Percentiles rank a stretch among this genome's conserved stretches.
phyloP scores from a whole-genome alignment of 345 rosid genomes.

The Euphorbia tirucalli region DNA sequence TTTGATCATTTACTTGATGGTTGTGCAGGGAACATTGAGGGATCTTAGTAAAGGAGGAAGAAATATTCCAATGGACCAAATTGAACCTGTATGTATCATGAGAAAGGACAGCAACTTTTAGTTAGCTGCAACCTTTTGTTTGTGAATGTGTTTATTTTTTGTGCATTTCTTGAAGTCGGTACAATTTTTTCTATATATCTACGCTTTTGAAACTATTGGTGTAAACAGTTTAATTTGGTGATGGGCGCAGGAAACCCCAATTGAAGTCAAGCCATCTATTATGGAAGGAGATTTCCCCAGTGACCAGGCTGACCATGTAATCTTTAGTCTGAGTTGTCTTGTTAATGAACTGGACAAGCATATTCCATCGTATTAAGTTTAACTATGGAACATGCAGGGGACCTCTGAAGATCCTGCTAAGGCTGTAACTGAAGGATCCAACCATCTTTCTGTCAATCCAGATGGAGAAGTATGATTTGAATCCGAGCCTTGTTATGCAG shows the following conservation, averaged over 20 bases:
- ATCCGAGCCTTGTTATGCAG: conserved; percentile 12
- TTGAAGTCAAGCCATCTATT: conserved; percentile 50
- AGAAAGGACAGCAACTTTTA: conserved; percentile 9
- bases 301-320: conserved; percentile 44
- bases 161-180: too few species aligned
- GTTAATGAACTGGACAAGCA: not conserved
- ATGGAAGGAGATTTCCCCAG: conserved; percentile 43
- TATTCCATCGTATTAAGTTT: conserved; percentile 21
- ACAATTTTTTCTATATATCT: conserved; percentile 12
- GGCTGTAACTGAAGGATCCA: conserved; percentile 26
- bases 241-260: conserved; percentile 46
- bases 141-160: too few species aligned
- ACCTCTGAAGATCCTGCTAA: conserved; percentile 38
- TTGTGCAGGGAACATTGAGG: conserved; percentile 62
- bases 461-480: conserved; percentile 39
- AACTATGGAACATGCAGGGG: conserved; percentile 40
- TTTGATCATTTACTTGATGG: conserved; percentile 13
- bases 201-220: conserved; percentile 4
- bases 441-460: conserved; percentile 35
- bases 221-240: conserved; percentile 8
- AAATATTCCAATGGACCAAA: conserved; percentile 44
- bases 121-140: conserved; percentile 4
- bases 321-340: conserved; percentile 17
- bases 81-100: conserved; percentile 43
- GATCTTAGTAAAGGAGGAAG: conserved; percentile 70